Evolutionary conservation across 2,329 filamentous ascomycete species (phyloP), one percentile per base, ranked within the genome.

Genomic region (Fusarium illudens): DNA sequence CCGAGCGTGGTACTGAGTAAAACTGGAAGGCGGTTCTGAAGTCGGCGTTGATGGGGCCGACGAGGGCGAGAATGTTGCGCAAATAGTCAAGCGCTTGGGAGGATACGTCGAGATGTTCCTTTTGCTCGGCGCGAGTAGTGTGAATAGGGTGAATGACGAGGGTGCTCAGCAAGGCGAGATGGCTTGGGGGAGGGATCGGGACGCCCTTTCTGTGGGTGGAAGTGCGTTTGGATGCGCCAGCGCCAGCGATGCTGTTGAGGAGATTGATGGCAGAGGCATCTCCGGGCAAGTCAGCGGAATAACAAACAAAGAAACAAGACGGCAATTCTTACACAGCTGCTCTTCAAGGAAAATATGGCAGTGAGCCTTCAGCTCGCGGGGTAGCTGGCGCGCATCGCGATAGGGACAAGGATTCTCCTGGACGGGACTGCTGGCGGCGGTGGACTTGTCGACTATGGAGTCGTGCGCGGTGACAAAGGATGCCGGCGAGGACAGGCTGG

Each of bases 101-200:
- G 3, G 92, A 84, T 10, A 92, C 87, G 50, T 89, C 84, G 54
- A 85, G 79, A 56, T 88, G 86, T 19, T 91, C 89, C 12, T 80
- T 73, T 9, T 88, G 86, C 27, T 85, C 84, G 4, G 90, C 86
- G 51, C 92, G 89, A 4, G 90, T 96, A 1, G 94, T 97, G 67
- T 92, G 87, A 22, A 83, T 81, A 0, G 95, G 95, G 73, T 97
- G 93, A 13, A 96, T 86, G n/a, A 90, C 79, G n/a, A 97, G 83
- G 2, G 93, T 96, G 42, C 86, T 88, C n/a, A 94, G 85, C 9
- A 97, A 83, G 8, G 92, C 90, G 22, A 98, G 83, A 68, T 95
- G 90, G 59, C 88, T 86, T 0, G 91, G 84, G 3, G 91, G 87
- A 1, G 95, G 92, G 17, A 93, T 79, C 60, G 86, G 86, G 11